These are phyloP conservation scores for Alternaria brassicicola DNA, from an alignment of 2,329 filamentous ascomycete species.

Conservation along the genomic window DNA sequence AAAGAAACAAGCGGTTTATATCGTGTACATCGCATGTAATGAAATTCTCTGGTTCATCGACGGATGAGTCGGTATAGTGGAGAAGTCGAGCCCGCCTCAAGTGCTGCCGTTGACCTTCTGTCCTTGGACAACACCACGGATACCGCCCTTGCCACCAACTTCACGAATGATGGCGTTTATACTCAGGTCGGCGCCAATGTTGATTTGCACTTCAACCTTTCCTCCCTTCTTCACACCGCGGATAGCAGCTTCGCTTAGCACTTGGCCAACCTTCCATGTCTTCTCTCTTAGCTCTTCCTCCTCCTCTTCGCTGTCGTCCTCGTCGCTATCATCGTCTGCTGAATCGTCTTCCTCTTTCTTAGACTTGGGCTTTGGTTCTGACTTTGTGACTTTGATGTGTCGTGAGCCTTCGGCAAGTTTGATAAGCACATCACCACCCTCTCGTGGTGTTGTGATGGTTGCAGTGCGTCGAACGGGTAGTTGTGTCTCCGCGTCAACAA, in stretches of 20 bases:
- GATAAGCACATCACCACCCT: conserved; percentile 85
- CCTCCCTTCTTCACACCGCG: conserved; percentile 82
- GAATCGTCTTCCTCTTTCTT: conserved; percentile 65
- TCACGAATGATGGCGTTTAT: conserved; percentile 83
- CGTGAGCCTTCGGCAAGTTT: conserved; percentile 86
- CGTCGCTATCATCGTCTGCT: conserved; percentile 66
- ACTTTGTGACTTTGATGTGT: conserved; percentile 92
- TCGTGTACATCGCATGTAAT: neutral
- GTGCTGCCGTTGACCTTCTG: conserved; percentile 41
- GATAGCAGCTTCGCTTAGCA: conserved; percentile 84
- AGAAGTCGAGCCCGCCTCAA: conserved; percentile 11
- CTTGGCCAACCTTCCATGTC: conserved; percentile 84
- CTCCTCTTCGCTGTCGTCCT: conserved; percentile 72
- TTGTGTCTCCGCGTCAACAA: conserved; percentile 85
- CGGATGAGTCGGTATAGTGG: neutral
- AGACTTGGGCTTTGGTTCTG: conserved; percentile 76
- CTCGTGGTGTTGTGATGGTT: conserved; percentile 75
- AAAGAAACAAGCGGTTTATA: neutral
- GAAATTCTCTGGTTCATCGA: neutral
- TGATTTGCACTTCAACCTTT: conserved; percentile 94
- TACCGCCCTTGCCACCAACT: conserved; percentile 82
- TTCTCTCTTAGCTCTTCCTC: conserved; percentile 88
- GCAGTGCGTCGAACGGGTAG: conserved; percentile 86
- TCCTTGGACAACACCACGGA: conserved; percentile 40
- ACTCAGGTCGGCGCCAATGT: conserved; percentile 78